Percentiles rank a stretch among this genome's conserved stretches.
phyloP scores from a whole-genome alignment of 805 yeast species.

The Hermanozyma aechmeae region DNA sequence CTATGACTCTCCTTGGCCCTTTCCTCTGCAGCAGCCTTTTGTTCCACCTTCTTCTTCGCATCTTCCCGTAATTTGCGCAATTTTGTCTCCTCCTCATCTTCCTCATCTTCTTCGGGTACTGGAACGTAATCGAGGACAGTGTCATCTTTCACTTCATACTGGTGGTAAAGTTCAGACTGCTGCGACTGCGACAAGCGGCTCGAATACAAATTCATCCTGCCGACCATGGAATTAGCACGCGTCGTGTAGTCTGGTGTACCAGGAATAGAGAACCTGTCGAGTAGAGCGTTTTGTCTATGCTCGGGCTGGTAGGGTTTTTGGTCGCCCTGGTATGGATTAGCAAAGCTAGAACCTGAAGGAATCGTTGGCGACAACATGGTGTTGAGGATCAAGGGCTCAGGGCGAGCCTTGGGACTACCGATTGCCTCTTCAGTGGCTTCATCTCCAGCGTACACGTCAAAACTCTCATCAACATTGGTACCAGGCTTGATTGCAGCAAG shows the following conservation, averaged over 20 bases:
- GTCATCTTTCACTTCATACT: constrained; percentile 36
- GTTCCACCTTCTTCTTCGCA: constrained; percentile 25
- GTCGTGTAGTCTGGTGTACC: constrained; percentile 37
- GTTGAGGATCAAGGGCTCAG: constrained; percentile 5
- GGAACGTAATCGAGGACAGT: constrained; percentile 35
- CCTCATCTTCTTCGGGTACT: constrained; percentile 30
- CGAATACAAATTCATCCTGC: constrained; percentile 23
- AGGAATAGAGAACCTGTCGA: constrained; percentile 30
- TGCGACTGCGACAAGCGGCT: constrained; percentile 35
- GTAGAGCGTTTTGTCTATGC: no score
- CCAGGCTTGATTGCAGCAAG: no score
- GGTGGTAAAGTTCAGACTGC: constrained; percentile 34
- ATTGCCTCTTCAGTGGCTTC: constrained; percentile 1
- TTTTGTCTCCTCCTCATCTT: constrained; percentile 39
- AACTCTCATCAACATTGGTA: constrained; percentile 23
- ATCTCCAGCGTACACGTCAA: constrained; percentile 13
- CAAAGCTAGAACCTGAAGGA: no score
- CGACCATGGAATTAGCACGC: constrained; percentile 34
- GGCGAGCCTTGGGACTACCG: constrained; percentile 4
- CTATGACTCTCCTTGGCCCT: constrained; percentile 13
- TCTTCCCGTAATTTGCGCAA: constrained; percentile 12
- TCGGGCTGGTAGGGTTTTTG: no score
- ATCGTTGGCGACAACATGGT: no score
- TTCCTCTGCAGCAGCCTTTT: constrained; percentile 8
- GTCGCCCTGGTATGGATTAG: constrained; percentile 19